Base-by-base conservation (phyloP, 768 basidiomycete species). In the Tulasnella sp. region DNA sequence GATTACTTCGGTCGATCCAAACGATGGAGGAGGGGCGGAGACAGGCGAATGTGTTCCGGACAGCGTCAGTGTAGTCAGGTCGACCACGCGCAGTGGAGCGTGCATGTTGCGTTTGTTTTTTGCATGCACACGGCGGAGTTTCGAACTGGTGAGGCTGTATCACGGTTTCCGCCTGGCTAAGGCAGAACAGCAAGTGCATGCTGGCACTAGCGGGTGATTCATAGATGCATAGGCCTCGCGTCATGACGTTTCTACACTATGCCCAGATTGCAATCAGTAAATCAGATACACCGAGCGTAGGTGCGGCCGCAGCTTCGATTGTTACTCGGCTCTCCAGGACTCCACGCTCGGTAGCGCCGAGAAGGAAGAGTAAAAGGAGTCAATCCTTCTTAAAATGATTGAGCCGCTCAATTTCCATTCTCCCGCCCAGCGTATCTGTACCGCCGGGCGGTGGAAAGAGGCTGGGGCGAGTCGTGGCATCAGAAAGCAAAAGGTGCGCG, bases 1-100 rank as follows among this genome's bases (percentile, higher is more conserved):
- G 34, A 69, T 69, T 69, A 69, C 64, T 69, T 69, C 64, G 64
- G 64, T 69, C 64, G 64, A 69, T 69, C 64, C 64, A 69, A 64
- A 69, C 64, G 64, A 28, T 28, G 64, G 28, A 34, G 64, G 64
- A 69, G 64, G 64, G 64, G 64, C 64, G 64, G 64, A 69, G 64
- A 69, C 64, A 69, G 64, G 64, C 64, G 64, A 69, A 69, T 37
- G 64, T 69, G 64, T 37, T 69, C 34, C 64, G 64, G 64, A 69
- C 64, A 69, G 64, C 64, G 64, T 69, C 64, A 69, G 34, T 28
- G 64, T 69, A 69, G 64, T 69, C 64, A 69, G 64, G 64, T 69
- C 37, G 64, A 6, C 64, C 64, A 69, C 64, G 64, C 64, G 64
- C 34, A 31, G 64, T 69, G 64, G 34, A 69, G 64, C 64, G 31